Conservation (phyloP, 2,329 filamentous ascomycete genomes). For the Onygena corvina region DNA sequence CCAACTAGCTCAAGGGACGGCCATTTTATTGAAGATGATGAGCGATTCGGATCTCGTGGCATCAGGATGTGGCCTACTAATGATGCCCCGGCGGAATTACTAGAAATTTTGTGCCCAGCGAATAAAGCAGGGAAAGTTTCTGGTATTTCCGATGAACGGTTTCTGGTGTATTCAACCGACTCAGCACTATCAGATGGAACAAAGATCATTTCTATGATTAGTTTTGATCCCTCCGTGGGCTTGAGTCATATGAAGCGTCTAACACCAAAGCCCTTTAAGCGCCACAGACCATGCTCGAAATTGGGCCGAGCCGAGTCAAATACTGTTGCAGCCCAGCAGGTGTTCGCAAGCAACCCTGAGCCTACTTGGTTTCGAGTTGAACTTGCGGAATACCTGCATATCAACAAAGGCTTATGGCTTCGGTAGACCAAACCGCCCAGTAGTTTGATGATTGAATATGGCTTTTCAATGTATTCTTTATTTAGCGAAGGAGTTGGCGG, state of each 20-base stretch:
- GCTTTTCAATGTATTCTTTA: not conserved
- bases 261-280: not conserved
- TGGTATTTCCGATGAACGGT: conserved; percentile 15
- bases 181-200: conserved; percentile 6
- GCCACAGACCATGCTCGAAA: not conserved
- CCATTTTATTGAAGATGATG: conserved; percentile 27
- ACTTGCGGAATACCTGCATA: conserved; percentile 12
- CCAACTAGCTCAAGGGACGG: conserved; percentile 19
- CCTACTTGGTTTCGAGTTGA: conserved; percentile 14
- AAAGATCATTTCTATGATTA: conserved; percentile 15
- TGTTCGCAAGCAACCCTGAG: conserved; percentile 8
- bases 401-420: conserved; percentile 16
- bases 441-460: too few relatives aligned
- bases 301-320: not conserved
- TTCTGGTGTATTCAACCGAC: conserved; percentile 15
- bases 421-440: conserved; percentile 7
- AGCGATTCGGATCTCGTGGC: conserved; percentile 29
- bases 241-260: conserved; percentile 13
- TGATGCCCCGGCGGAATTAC: conserved; percentile 28
- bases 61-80: conserved; percentile 34
- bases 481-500: conserved; percentile 2
- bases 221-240: conserved; percentile 16
- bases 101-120: conserved; percentile 30
- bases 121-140: conserved; percentile 20
- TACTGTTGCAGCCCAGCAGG: not conserved